Evolutionary conservation across 331 rosid genomes (phyloP).

Genomic region (Telfairia occidentalis): DNA sequence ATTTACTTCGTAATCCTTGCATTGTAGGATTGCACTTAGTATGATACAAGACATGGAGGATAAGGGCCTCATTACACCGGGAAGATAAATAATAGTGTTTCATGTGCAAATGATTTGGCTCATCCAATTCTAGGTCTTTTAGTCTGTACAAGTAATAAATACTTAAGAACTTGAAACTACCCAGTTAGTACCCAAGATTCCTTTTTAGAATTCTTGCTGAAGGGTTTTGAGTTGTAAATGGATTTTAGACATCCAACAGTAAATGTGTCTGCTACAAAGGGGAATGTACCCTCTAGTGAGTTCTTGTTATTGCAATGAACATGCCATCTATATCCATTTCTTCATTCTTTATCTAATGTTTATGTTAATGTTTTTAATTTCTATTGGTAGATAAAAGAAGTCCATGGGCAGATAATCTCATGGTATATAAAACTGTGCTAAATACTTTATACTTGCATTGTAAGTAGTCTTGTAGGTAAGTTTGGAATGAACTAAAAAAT

Average conservation of each 20-base stretch:
- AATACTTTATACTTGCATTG: background rate
- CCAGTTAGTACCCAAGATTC: too few relatives aligned
- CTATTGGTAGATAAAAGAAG: background rate
- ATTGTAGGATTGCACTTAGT: conserved; percentile 54
- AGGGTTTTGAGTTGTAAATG: background rate
- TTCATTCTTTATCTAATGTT: background rate
- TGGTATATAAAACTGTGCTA: background rate
- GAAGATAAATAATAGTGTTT: conserved; percentile 42
- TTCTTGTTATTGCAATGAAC: background rate
- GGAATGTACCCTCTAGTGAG: too few relatives aligned
- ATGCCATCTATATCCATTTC: background rate
- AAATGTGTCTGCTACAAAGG: too few relatives aligned
- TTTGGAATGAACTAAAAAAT: background rate
- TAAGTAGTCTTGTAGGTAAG: background rate
- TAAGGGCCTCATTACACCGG: conserved; percentile 65
- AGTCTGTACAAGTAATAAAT: background rate
- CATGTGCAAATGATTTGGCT: background rate
- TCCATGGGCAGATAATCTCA: background rate
- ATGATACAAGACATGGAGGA: conserved; percentile 88
- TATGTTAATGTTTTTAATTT: background rate
- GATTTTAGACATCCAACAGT: background rate
- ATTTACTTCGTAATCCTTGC: background rate
- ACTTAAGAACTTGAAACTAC: background rate
- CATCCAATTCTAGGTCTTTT: background rate
- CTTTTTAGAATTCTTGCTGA: background rate